phyloP scores from a whole-genome alignment of 1,284 basidiomycete species.

The Rhodotorula sp. region DNA sequence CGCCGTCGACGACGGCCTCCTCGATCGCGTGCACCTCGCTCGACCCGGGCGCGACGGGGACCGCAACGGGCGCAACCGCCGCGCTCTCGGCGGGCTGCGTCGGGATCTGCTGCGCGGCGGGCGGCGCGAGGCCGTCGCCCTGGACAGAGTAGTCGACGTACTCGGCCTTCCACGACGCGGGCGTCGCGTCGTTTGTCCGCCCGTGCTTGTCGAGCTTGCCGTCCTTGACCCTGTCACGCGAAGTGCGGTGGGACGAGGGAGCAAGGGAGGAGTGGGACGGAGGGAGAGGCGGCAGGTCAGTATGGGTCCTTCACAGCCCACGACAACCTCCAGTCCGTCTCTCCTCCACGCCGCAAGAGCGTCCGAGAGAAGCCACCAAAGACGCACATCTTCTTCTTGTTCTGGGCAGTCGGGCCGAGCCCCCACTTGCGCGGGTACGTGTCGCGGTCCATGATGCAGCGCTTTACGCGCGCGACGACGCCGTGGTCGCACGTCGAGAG shows the following conservation, averaged over 20 bases:
- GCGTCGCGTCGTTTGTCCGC: slow-evolving; percentile 87
- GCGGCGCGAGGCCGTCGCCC: slow-evolving; percentile 47
- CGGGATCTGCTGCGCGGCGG: slow-evolving; percentile 40
- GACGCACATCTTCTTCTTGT: slow-evolving; percentile 83
- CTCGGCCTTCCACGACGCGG: slow-evolving; percentile 83
- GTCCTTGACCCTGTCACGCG: slow-evolving; percentile 70
- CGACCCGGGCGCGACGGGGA: slow-evolving; percentile 40
- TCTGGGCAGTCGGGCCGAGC: slow-evolving; percentile 89
- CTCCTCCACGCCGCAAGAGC: too few species aligned
- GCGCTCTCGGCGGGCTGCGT: slow-evolving; percentile 30
- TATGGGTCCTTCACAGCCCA: slow-evolving; percentile 40
- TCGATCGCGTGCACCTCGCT: slow-evolving; percentile 48
- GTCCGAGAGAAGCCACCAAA: too few species aligned
- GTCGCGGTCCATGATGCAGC: slow-evolving; percentile 81
- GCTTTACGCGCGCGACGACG: slow-evolving; percentile 98
- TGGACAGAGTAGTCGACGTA: slow-evolving; percentile 83
- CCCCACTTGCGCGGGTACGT: slow-evolving; percentile 74
- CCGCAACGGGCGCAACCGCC: slow-evolving; percentile 52
- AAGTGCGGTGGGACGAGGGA: too few species aligned
- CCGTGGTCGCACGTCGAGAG: slow-evolving; percentile 98
- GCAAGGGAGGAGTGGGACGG: not conserved
- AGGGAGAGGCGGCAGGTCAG: not conserved
- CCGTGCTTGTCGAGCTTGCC: slow-evolving; percentile 97
- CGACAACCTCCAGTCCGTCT: too few species aligned
- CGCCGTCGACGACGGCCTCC: slow-evolving; percentile 44